Evolutionary conservation across 202 grass and related monocot genomes (phyloP), one percentile per base, ranked within the genome.

Genomic region (Schoenoplectus triqueter): DNA sequence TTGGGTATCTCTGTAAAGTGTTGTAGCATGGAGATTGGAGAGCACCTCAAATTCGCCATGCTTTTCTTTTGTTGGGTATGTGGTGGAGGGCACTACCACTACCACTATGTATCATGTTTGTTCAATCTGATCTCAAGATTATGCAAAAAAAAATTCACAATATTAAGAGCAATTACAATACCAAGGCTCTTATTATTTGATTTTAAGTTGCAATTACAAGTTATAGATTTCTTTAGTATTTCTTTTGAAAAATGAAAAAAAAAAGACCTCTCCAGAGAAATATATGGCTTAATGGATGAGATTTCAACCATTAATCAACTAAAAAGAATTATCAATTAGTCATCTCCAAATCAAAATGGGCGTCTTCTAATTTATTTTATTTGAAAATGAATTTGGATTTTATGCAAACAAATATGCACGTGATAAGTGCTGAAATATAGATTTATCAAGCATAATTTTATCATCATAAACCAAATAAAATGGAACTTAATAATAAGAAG

Each of bases 61-160:
- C 52, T 31, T 59, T 57, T 73, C 15, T 42, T 68, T 60, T 78
- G 74, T 59, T 22, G 52, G 74, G 13, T 59, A n/a, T 31, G 31
- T 31, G 56, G 31, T 78, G 74, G 54, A 60, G 10, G 22, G 31
- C 74, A 78, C 31, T 60, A 60, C 54, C 6, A 60, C 2, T 40
- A 14, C 4, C 9, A 45, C 7, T 20, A 2, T 21, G 61, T 31
- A 31, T 78, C 51, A 57, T 57, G 31, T n/a, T 39, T 57, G 9
- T 57, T 40, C 51, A 57, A 31, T 77, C 57, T 77, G 0, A 56
- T 77, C 6, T 15, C 31, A 1, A 13, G 13, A 59, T 59, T 78
- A 9, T 73, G 7, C 1, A 78, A 56, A 41, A 14, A 2, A 55
- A n/a, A n/a, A n/a, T 31, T 76, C 7, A 1, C 9, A 18, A 47